Base-by-base conservation (phyloP, 257 asterid species). In the Henckelia pumila region DNA sequence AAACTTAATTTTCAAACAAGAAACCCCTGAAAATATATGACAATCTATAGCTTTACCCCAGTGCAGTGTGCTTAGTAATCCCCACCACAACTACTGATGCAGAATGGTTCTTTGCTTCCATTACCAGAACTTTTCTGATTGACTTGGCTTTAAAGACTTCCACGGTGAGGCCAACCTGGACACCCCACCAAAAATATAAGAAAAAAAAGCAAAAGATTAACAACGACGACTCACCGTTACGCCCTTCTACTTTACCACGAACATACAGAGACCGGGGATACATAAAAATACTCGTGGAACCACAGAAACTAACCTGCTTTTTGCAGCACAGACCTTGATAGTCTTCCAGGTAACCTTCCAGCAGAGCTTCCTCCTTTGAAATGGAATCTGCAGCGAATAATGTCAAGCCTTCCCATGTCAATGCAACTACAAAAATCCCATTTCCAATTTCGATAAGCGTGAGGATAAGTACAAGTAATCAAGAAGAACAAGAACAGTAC, bases 51-150 rank as follows among this genome's bases (percentile, higher is more conserved):
- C 60, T 71, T 76, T 78, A 91, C 96, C 96, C 80, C 61, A 94
- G 72, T 62, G 77, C 78, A 62, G 80, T 70, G 33, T 74, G 85
- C 87, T 67, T 85, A 26, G 79, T 75, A 70, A 85, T 85, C 78
- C 99, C 99, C 64, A 94, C 81, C 26, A 94, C 71, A 49, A 94
- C 84, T 74, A 85, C 86, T 26, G 86, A 83, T 68, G 94, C 95
- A 53, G 52, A 73, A 64, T 32, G 81, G 75, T 59, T 83, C 72
- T 82, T 86, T 29, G 96, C 99, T 76, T 86, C 94, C 67, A 81
- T 85, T 64, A 84, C 96, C 70, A 94, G 67, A 64, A 58, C 82
- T 76, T 81, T 94, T 83, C 89, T 83, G 66, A 75, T 78, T 20
- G 98, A 91, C 76, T 84, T 83, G 71, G 96, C 99, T 73, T 79